Evolutionary conservation across 2,329 filamentous ascomycete species (phyloP).

Genomic region (Cercospora sp.): DNA sequence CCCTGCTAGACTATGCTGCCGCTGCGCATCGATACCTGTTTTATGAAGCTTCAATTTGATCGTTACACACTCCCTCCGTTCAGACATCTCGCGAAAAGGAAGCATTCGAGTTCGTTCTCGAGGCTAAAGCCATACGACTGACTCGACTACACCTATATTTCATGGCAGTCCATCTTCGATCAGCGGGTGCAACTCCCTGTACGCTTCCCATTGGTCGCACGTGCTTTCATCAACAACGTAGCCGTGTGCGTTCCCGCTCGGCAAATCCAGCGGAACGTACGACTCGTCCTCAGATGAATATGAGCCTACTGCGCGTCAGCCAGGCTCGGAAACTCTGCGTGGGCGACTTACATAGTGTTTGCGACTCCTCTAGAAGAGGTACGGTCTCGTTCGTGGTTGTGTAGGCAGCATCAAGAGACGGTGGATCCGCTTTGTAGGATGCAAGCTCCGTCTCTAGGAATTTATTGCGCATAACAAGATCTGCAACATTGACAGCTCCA

Average conservation of each 20-base stretch:
- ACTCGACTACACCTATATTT: neutral
- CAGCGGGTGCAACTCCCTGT: neutral
- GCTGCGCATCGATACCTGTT: neutral
- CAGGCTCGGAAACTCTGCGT: neutral
- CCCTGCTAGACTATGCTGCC: neutral
- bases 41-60: no score
- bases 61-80: no score
- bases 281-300: neutral
- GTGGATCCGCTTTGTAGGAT: neutral
- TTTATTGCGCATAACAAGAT: neutral
- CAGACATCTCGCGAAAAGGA: no score
- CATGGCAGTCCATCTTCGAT: neutral
- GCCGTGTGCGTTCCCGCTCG: neutral
- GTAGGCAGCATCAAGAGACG: neutral
- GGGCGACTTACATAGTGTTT: neutral
- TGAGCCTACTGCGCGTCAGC: neutral
- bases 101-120: no score
- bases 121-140: no score
- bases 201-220: neutral
- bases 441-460: neutral
- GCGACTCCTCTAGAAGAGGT: neutral
- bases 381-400: neutral
- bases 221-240: neutral
- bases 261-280: neutral
- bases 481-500: neutral